Evolutionary conservation across 2,329 filamentous ascomycete species (phyloP).

Genomic region (Xylariaceae sp.): DNA sequence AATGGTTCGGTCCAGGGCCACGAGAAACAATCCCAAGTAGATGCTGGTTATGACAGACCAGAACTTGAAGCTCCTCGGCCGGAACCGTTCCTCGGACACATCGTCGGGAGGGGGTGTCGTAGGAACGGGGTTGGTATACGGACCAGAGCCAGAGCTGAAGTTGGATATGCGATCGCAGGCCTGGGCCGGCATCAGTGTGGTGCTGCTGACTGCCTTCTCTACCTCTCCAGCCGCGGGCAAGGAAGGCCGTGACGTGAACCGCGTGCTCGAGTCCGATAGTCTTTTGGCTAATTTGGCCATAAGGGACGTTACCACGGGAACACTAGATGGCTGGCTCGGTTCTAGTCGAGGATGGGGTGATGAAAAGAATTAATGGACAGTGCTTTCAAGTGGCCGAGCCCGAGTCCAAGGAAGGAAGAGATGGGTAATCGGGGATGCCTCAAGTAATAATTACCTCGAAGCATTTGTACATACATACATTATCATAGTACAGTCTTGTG

Average conservation of each 20-base stretch:
- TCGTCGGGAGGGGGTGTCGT: constrained; percentile 5
- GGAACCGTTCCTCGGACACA: constrained; percentile 38
- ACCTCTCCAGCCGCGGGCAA: constrained; percentile 14
- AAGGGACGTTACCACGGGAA: too few species aligned
- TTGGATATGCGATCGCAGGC: background rate
- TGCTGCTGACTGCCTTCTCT: constrained; percentile 13
- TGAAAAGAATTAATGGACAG: background rate
- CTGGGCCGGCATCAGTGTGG: too few species aligned
- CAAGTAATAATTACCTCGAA: too few species aligned
- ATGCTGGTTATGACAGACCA: constrained; percentile 51
- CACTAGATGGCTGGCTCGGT: too few species aligned
- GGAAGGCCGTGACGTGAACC: constrained; percentile 2
- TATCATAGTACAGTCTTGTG: too few species aligned
- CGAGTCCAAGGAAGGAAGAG: too few species aligned
- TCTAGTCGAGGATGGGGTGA: too few species aligned
- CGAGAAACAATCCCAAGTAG: constrained; percentile 51
- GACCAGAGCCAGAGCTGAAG: constrained; percentile 2
- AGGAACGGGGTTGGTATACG: background rate
- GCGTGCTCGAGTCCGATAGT: constrained; percentile 12
- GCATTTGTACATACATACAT: too few species aligned
- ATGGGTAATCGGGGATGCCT: too few species aligned
- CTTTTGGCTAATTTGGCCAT: constrained; percentile 17
- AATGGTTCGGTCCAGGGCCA: constrained; percentile 54
- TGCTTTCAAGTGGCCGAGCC: too few species aligned
- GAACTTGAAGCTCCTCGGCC: constrained; percentile 48